Evolutionary conservation across 2,329 filamentous ascomycete species (phyloP).

Genomic region (Exophiala mesophila): DNA sequence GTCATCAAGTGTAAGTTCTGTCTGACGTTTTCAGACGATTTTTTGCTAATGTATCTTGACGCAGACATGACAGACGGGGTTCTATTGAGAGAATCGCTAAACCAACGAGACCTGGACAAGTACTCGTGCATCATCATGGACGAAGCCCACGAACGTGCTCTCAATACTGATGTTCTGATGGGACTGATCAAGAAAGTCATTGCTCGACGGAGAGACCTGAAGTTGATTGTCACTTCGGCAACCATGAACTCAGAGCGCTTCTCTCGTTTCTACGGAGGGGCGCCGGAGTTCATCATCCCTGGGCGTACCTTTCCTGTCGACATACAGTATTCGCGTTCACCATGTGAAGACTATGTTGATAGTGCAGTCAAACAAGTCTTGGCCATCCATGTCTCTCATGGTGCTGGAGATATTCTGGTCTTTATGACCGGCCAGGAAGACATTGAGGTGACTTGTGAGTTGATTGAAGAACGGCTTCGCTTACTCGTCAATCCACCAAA

Average conservation of each 20-base stretch:
- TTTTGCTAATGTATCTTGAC: conserved; percentile 17
- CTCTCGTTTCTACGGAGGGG: conserved; percentile 90
- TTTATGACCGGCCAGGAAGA: conserved; percentile 99
- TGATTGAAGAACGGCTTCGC: conserved; percentile 80
- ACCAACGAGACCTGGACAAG: conserved; percentile 85
- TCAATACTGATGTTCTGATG: conserved; percentile 97
- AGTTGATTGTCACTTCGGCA: conserved; percentile 94
- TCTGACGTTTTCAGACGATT: conserved; percentile 5
- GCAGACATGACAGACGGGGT: conserved; percentile 94
- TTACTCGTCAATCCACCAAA: conserved; percentile 92
- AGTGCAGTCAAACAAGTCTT: conserved; percentile 93
- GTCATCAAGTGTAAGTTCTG: conserved; percentile 70
- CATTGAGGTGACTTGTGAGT: conserved; percentile 92
- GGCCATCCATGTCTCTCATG: conserved; percentile 93
- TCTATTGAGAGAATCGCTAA: conserved; percentile 83
- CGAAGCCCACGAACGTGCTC: conserved; percentile 90
- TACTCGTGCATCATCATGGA: conserved; percentile 99
- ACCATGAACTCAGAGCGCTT: conserved; percentile 98
- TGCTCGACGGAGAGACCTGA: conserved; percentile 80
- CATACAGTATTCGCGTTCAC: conserved; percentile 88
- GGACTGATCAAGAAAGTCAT: conserved; percentile 96
- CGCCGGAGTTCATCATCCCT: conserved; percentile 93
- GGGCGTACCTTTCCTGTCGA: conserved; percentile 96
- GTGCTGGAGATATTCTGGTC: conserved; percentile 85
- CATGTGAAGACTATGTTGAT: conserved; percentile 96